Percentiles rank a stretch among this genome's conserved stretches.
phyloP scores from a whole-genome alignment of 1,284 basidiomycete genomes.

The Xanthoconium separans region DNA sequence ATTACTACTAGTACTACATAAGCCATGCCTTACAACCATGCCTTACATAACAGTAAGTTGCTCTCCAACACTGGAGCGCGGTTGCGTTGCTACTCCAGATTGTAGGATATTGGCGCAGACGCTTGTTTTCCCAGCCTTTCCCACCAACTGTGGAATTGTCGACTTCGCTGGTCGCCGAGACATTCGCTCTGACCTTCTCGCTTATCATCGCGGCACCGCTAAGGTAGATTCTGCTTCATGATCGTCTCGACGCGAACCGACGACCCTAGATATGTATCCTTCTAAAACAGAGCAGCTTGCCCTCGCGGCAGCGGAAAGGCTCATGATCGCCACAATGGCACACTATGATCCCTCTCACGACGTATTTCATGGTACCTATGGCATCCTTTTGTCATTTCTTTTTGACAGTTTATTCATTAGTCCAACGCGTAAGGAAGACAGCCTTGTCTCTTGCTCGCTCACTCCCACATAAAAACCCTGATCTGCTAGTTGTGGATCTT shows the following conservation, averaged over 20 bases:
- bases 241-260: background rate
- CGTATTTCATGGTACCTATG: slow-evolving; percentile 67
- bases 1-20: too few species aligned
- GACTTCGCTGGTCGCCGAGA: background rate
- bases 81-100: too few species aligned
- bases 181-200: background rate
- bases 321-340: slow-evolving; percentile 78
- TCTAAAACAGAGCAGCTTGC: slow-evolving; percentile 40
- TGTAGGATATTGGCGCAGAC: background rate
- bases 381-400: background rate
- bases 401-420: slow-evolving; percentile 39
- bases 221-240: background rate
- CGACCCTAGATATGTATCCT: slow-evolving; percentile 25
- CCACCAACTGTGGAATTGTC: background rate
- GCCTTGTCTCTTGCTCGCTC: slow-evolving; percentile 66
- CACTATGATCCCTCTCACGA: slow-evolving; percentile 91
- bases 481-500: slow-evolving; percentile 77
- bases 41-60: background rate
- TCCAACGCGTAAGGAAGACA: slow-evolving; percentile 78
- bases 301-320: slow-evolving; percentile 60
- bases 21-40: too few species aligned
- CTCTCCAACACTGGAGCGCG: too few species aligned
- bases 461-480: slow-evolving; percentile 44
- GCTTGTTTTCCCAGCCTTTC: background rate
- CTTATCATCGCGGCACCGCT: background rate